Evolutionary conservation across 73 alveolate genomes (phyloP), one percentile per base, ranked within the genome.

Genomic region (Paramecium biaurelia): DNA sequence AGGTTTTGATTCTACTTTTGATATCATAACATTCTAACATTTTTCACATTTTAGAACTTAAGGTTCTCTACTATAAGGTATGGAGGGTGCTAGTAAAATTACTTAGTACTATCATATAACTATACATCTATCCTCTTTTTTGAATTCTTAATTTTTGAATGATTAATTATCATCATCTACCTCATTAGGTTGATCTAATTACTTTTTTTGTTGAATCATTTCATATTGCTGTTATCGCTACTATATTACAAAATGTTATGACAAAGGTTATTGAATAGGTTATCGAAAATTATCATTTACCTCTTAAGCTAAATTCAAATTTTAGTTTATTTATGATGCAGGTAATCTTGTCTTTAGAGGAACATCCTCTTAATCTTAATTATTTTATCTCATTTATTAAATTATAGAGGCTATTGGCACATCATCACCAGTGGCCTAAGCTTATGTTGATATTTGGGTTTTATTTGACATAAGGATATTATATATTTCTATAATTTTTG

Each of bases 341-440:
- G 86, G 86, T 34, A 35, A 18, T 72, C 86, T 72, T 20, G 86
- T 72, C 58, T 72, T 72, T 18, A 72, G 15, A 32, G 86, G 86
- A 38, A 72, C 58, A 35, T 72, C 86, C 12, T 72, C 86, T n/a
- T 72, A 63, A 18, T 53, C 34, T n/a, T 53, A 0, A 53, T 53
- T 63, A 32, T 26, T 30, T 63, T 26, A 12, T 7, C 24, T 63
- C 24, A 53, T 63, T 32, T 63, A 32, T 30, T 63, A 32, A 30
- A 63, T 26, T 26, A 24, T 49, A 63, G 84, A 63, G 12, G 8
- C 84, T 63, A 11, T 11, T 2, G 84, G 84, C 8, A 63, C 45
- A 32, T 63, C 84, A 26, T 63, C 84, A 63, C 84, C 84, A 12
- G 15, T 63, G 6, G 84, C 84, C 45, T 63, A 26, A 3, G 49